Evolutionary conservation across 495 filamentous ascomycete species (phyloP).

Genomic region (Lasiosphaeria hispida): DNA sequence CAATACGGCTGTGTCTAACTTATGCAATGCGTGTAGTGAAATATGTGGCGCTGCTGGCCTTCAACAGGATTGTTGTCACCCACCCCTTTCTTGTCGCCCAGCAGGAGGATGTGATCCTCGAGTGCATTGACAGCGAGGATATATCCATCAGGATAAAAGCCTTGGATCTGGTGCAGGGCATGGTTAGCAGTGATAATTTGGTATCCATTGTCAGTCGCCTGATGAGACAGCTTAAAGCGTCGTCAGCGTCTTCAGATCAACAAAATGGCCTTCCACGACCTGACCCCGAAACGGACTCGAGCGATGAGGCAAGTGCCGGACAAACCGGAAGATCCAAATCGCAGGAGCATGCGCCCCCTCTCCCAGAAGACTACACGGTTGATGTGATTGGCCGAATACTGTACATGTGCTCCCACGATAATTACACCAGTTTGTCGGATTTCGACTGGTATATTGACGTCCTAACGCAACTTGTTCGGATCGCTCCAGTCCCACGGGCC

Average conservation of each 20-base stretch:
- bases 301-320: slow-evolving; percentile 56
- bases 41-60: slow-evolving; percentile 93
- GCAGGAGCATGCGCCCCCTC: slow-evolving; percentile 37
- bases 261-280: slow-evolving; percentile 27
- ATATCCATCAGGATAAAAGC: slow-evolving; percentile 95
- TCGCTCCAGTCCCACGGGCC: slow-evolving; percentile 54
- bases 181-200: slow-evolving; percentile 84
- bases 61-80: slow-evolving; percentile 87
- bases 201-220: slow-evolving; percentile 80
- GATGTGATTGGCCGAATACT: slow-evolving; percentile 78
- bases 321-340: slow-evolving; percentile 35
- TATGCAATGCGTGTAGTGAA: slow-evolving; percentile 60
- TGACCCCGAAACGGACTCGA: slow-evolving; percentile 51
- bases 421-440: slow-evolving; percentile 78
- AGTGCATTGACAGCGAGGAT: slow-evolving; percentile 92
- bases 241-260: slow-evolving; percentile 39
- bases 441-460: slow-evolving; percentile 97
- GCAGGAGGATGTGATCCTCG: slow-evolving; percentile 92
- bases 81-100: slow-evolving; percentile 82
- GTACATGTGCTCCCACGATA: slow-evolving; percentile 87
- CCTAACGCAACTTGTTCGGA: slow-evolving; percentile 73
- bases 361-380: slow-evolving; percentile 79
- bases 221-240: slow-evolving; percentile 72
- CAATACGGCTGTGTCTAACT: not conserved
- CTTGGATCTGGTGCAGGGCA: slow-evolving; percentile 83